Evolutionary conservation across 345 rosid species (phyloP), one percentile per base, ranked within the genome.

Genomic region (Citrus sp.): DNA sequence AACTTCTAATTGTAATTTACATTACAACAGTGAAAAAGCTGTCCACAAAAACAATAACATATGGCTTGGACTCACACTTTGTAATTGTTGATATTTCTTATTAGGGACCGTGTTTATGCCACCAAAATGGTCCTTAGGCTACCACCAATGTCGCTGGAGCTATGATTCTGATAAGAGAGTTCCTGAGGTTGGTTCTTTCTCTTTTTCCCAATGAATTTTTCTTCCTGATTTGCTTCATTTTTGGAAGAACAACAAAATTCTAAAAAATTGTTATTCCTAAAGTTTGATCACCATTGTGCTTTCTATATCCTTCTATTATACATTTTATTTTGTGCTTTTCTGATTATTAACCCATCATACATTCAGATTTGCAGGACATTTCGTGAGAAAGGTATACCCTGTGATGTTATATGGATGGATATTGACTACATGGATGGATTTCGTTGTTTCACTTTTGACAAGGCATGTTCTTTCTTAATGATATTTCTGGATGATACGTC

Each of bases 391-490:
- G 89, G 80, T 66, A 93, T 95, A 77, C 98, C 98, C 58, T 80
- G 93, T 82, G 98, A 95, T 77, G 98, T 90, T 74, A 83, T 95
- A 85, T 95, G 98, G 98, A 93, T 95, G 98, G 98, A 95, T 81
- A 95, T 95, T 78, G 98, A 95, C 82, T 95, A 95, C 86, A 95
- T 95, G 98, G 98, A 95, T 81, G 94, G 95, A 12, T 95, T 93
- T 81, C 90, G 98, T 64, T 95, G 98, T 90, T 95, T 95, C 85
- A 95, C 98, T 80, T 91, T 95, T 67, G 92, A 92, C 85, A 79
- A 91, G 97, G 98, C 83, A 87, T 80, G 90, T 77, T 72, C 59
- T 71, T 21, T 22, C 67, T 54, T 42, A n/a, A 51, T 49, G 40
- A 63, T 38, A n/a, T 67, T 24, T 49, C 46, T 67, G 56, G 76